Evolutionary conservation across 768 basidiomycete species (phyloP), one percentile per base, ranked within the genome.

Genomic region (Collybia sp.): DNA sequence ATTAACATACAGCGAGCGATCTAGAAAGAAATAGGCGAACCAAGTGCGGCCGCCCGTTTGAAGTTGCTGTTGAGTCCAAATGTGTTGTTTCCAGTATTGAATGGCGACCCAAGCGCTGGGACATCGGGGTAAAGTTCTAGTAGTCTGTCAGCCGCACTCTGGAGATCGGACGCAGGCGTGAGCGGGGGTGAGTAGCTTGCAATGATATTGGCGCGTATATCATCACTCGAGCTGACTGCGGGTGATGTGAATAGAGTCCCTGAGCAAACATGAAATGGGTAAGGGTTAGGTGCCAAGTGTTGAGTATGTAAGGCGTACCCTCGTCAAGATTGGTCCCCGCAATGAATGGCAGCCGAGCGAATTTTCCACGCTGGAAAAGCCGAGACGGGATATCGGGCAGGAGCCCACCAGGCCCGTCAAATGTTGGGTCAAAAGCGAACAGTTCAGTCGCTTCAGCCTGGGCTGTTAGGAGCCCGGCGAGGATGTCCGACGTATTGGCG

Each of bases 251-350:
- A 73, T 6, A 54, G 10, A 3, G 73, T 72, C 2, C 65, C 73
- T 73, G 19, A 0, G 8, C 25, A 17, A 13, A 6, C 12, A 9
- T 11, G 3, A 37, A 37, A 37, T 37, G 10, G 35, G 35, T 37
- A n/a, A 37, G 17, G n/a, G 17, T 6, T 10, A 37, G 13, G 10
- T 37, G n/a, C 13, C 2, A 36, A 39, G n/a, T n/a, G n/a, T n/a
- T n/a, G 12, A 16, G 12, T 15, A 30, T 40, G 12, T 12, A 18
- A 11, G 36, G 12, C 55, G n/a, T 17, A 74, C 76, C 73, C 64
- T 76, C 75, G 52, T 77, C 73, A 3, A 69, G 56, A 49, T 61
- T 65, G 6, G 69, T 69, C 12, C 75, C 74, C 39, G 69, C 56
- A 17, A 77, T 75, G 49, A 74, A 72, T 0, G 75, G 74, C 2